A percentile compares a stretch with the other conserved stretches of the same genome.
Evolutionary conservation across 164 flowering plant genomes (phyloP).

Genomic region (Euptelea pleiosperma): DNA sequence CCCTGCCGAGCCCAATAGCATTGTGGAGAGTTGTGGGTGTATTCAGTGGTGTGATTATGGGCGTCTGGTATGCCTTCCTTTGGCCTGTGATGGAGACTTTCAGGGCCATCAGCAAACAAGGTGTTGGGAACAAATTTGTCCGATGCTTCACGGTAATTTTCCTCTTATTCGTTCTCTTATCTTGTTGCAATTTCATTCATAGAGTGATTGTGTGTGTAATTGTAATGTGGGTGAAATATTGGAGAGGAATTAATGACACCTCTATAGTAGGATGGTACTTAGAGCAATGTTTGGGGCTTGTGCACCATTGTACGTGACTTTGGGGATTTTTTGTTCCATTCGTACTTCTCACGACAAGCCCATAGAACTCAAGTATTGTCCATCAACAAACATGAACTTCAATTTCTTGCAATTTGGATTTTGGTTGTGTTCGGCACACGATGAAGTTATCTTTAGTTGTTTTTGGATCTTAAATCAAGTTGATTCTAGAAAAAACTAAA

Average conservation of each 20-base stretch:
- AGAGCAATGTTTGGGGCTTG: constrained; percentile 19
- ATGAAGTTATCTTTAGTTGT: neutral
- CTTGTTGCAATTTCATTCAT: no score
- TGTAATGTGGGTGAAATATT: no score
- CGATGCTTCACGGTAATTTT: constrained; percentile 26
- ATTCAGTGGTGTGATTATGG: constrained; percentile 21
- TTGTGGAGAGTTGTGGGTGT: constrained; percentile 22
- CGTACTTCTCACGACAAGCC: constrained; percentile 23
- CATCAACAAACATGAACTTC: no score
- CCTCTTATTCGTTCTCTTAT: neutral
- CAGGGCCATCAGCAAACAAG: constrained; percentile 19
- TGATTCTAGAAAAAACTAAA: no score
- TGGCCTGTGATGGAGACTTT: constrained; percentile 29
- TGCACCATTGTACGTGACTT: constrained; percentile 27
- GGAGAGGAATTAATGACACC: no score
- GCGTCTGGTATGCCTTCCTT: constrained; percentile 25
- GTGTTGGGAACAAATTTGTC: constrained; percentile 23
- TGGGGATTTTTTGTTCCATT: constrained; percentile 23
- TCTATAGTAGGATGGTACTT: constrained; percentile 25
- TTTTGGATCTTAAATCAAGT: no score
- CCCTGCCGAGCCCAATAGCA: constrained; percentile 17
- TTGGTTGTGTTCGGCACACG: neutral
- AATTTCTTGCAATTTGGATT: neutral
- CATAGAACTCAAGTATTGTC: constrained; percentile 28
- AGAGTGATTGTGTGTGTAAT: no score